Evolutionary conservation across 169 alveolate species (phyloP).

Genomic region (Plasmodium fragile): DNA sequence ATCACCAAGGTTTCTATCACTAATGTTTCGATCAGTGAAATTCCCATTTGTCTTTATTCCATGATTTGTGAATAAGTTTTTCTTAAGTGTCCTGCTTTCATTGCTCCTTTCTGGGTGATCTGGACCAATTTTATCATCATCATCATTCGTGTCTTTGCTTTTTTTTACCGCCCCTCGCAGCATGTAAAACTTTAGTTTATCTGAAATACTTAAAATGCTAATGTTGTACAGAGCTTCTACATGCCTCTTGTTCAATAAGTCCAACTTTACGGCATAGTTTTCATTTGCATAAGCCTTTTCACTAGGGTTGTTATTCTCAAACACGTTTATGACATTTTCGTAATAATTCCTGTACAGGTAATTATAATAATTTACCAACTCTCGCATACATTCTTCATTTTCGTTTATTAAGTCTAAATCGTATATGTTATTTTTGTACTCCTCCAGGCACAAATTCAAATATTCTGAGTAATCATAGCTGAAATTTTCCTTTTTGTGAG

Average conservation of each 20-base stretch:
- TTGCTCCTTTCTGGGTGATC: slow-evolving; percentile 36
- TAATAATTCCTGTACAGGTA: slow-evolving; percentile 69
- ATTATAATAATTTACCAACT: slow-evolving; percentile 72
- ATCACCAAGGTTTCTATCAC: slow-evolving; percentile 8
- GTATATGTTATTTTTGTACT: slow-evolving; percentile 72
- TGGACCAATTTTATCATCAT: slow-evolving; percentile 26
- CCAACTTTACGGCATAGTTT: slow-evolving; percentile 64
- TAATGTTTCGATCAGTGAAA: slow-evolving; percentile 4
- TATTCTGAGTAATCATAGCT: slow-evolving; percentile 63
- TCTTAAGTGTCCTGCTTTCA: slow-evolving; percentile 70
- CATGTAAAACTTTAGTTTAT: slow-evolving; percentile 71
- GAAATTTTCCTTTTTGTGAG: slow-evolving; percentile 58
- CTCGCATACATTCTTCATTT: slow-evolving; percentile 77
- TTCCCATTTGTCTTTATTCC: slow-evolving; percentile 23
- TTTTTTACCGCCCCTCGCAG: slow-evolving; percentile 71
- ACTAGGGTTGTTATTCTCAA: slow-evolving; percentile 32
- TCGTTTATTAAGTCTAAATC: slow-evolving; percentile 77
- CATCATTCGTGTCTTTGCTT: slow-evolving; percentile 17
- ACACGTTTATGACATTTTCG: slow-evolving; percentile 66
- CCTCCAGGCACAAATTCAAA: slow-evolving; percentile 67
- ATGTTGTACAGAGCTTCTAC: slow-evolving; percentile 69
- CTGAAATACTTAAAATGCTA: slow-evolving; percentile 73
- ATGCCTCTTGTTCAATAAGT: slow-evolving; percentile 64
- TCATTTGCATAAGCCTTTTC: slow-evolving; percentile 70
- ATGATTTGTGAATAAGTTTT: slow-evolving; percentile 23